These are phyloP conservation scores for Penicillium sp. DNA, from an alignment of 2,329 filamentous ascomycete genomes.

Conservation along the genomic window DNA sequence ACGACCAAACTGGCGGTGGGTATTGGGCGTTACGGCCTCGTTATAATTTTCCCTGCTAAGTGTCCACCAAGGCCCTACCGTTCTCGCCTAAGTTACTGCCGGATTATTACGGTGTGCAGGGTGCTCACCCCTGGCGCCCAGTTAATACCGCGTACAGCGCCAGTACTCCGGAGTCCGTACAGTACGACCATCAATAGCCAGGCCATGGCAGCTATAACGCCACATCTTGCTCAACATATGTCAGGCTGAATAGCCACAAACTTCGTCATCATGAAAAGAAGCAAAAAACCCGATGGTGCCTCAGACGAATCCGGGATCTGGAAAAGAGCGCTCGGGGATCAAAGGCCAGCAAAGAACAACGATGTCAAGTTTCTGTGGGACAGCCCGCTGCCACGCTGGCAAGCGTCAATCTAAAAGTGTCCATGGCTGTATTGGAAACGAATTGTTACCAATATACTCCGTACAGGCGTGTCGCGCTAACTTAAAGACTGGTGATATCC, in stretches of 20 bases:
- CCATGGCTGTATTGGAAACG: constrained; percentile 15
- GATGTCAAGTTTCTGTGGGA: constrained; percentile 8
- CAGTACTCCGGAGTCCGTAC: background rate
- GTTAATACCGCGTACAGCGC: background rate
- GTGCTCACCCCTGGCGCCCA: background rate
- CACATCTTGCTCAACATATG: background rate
- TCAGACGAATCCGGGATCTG: constrained; percentile 1
- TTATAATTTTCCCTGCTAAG: background rate
- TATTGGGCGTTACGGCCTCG: constrained; percentile 11
- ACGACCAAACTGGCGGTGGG: constrained; percentile 14
- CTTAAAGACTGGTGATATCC: constrained; percentile 17
- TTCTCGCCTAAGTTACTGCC: background rate
- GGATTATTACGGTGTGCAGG: background rate
- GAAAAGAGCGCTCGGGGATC: background rate
- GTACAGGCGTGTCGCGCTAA: constrained; percentile 14
- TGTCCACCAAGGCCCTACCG: background rate
- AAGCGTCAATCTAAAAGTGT: constrained; percentile 24
- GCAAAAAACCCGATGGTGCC: background rate
- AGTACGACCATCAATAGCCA: background rate
- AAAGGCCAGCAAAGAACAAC: constrained; percentile 1
- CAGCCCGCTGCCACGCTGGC: constrained; percentile 26
- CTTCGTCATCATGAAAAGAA: background rate
- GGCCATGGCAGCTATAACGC: background rate
- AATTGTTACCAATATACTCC: constrained; percentile 7
- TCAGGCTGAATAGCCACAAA: constrained; percentile 3